Evolutionary conservation across 257 asterid genomes (phyloP).

Genomic region (Echium plantagineum): DNA sequence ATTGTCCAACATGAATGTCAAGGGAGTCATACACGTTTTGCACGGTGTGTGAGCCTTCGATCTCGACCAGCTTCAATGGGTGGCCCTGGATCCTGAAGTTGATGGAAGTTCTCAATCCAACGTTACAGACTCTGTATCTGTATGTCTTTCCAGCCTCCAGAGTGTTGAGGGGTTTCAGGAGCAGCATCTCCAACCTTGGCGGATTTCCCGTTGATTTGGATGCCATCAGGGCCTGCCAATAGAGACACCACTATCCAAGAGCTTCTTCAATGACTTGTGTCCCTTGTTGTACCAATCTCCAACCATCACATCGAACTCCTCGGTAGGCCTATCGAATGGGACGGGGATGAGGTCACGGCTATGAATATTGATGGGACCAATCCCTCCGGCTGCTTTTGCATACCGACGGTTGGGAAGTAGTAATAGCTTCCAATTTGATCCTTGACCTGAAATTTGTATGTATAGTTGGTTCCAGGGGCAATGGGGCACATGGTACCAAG

Average conservation of each 20-base stretch:
- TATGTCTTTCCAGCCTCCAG: not conserved
- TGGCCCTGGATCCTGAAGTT: not conserved
- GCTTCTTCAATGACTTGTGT: slow-evolving; percentile 31
- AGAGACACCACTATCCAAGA: slow-evolving; percentile 36
- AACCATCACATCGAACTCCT: slow-evolving; percentile 10
- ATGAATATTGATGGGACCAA: slow-evolving; percentile 23
- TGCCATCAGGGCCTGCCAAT: slow-evolving; percentile 46
- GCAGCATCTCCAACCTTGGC: not conserved
- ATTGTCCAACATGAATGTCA: not conserved
- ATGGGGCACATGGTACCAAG: not conserved
- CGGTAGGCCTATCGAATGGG: slow-evolving; percentile 22
- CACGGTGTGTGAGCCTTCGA: not conserved
- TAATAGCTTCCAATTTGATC: not conserved
- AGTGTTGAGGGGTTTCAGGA: not conserved
- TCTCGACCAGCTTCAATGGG: not conserved
- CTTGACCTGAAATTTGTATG: not conserved
- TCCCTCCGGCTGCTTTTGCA: not conserved
- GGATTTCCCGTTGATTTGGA: slow-evolving; percentile 16
- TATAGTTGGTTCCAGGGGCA: not conserved
- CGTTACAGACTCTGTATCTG: not conserved
- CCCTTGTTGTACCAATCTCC: slow-evolving; percentile 58
- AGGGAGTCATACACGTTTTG: not conserved
- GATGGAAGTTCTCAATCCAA: not conserved
- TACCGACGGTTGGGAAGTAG: not conserved
- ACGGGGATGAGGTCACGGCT: slow-evolving; percentile 46